phyloP scores from a whole-genome alignment of 352 stramenopile species.

The Globisporangium cylindrosporum region DNA sequence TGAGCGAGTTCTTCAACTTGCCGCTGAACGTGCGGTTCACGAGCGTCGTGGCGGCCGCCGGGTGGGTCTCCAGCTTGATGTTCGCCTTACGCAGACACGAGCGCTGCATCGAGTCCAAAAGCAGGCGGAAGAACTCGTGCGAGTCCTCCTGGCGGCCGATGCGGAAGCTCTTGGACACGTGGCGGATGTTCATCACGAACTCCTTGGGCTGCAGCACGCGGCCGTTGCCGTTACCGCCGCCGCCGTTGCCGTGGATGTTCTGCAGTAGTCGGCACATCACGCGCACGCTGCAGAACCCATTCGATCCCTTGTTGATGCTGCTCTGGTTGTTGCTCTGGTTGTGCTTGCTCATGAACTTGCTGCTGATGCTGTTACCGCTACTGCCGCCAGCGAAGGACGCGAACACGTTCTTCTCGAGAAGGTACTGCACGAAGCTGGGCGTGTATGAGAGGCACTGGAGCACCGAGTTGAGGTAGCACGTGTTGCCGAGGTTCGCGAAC shows the following conservation, averaged over 20 bases:
- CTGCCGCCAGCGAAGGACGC: slow-evolving; percentile 28
- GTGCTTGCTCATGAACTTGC: slow-evolving; percentile 23
- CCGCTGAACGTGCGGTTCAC: slow-evolving; percentile 86
- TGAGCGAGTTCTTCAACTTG: slow-evolving; percentile 78
- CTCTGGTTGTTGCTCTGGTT: slow-evolving; percentile 21
- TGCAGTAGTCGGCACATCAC: slow-evolving; percentile 68
- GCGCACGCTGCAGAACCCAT: slow-evolving; percentile 52
- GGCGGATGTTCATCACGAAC: slow-evolving; percentile 82
- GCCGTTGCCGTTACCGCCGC: slow-evolving; percentile 19
- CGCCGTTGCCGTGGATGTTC: slow-evolving; percentile 40
- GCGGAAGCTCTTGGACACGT: slow-evolving; percentile 83
- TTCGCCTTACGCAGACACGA: slow-evolving; percentile 65
- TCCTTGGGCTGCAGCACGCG: slow-evolving; percentile 75
- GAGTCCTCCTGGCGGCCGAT: slow-evolving; percentile 90
- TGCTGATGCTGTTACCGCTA: slow-evolving; percentile 9
- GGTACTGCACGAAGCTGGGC: slow-evolving; percentile 77
- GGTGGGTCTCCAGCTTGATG: slow-evolving; percentile 67
- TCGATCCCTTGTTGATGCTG: slow-evolving; percentile 18
- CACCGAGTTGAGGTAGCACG: slow-evolving; percentile 94
- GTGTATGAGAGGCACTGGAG: slow-evolving; percentile 89
- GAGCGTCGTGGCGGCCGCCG: slow-evolving; percentile 63
- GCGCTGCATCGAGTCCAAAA: slow-evolving; percentile 87
- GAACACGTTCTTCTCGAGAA: slow-evolving; percentile 75
- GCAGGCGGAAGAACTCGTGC: slow-evolving; percentile 89
- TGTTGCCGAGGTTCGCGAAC: slow-evolving; percentile 92